Percentiles rank a stretch among this genome's conserved stretches.
Conservation (phyloP, 495 filamentous ascomycete genomes). For the Xylaria intraflava region DNA sequence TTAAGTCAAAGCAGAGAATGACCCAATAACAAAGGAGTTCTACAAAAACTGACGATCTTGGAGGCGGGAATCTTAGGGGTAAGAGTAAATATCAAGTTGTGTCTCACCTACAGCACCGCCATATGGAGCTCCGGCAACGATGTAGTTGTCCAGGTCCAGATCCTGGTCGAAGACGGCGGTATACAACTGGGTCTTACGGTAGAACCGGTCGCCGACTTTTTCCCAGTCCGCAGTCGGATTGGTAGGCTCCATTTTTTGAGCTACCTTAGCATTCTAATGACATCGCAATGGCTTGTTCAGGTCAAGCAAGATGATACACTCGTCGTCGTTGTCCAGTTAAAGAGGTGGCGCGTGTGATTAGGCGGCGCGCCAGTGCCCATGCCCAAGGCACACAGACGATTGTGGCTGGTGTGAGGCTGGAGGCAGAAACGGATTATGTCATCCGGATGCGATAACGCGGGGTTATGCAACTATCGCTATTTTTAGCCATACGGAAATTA, state of each 20-base stretch:
- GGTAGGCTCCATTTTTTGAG: conserved; percentile 38
- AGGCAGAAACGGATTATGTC: no score
- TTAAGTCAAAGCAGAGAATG: background rate
- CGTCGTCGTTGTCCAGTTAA: background rate
- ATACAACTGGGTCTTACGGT: conserved; percentile 89
- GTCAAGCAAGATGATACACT: background rate
- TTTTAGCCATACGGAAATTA: no score
- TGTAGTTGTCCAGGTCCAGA: conserved; percentile 90
- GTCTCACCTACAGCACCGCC: conserved; percentile 81
- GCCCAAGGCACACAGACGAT: no score
- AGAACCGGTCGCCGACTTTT: conserved; percentile 82
- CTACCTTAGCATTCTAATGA: conserved; percentile 30
- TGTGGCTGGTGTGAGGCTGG: no score
- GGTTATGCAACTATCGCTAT: no score
- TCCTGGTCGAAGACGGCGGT: conserved; percentile 86
- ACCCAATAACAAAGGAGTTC: background rate
- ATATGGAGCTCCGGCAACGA: conserved; percentile 88
- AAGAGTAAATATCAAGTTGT: background rate
- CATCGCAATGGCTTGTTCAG: conserved; percentile 3
- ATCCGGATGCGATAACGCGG: no score
- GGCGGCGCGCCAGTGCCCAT: background rate
- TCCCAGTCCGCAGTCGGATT: conserved; percentile 90
- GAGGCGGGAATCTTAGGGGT: no score
- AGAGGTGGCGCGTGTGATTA: conserved; percentile 1
- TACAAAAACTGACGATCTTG: no score